Percentiles rank a stretch among this genome's conserved stretches.
These are phyloP conservation scores for Paxillus ammoniavirescens DNA, from an alignment of 768 basidiomycete genomes.

Conservation along the genomic window DNA sequence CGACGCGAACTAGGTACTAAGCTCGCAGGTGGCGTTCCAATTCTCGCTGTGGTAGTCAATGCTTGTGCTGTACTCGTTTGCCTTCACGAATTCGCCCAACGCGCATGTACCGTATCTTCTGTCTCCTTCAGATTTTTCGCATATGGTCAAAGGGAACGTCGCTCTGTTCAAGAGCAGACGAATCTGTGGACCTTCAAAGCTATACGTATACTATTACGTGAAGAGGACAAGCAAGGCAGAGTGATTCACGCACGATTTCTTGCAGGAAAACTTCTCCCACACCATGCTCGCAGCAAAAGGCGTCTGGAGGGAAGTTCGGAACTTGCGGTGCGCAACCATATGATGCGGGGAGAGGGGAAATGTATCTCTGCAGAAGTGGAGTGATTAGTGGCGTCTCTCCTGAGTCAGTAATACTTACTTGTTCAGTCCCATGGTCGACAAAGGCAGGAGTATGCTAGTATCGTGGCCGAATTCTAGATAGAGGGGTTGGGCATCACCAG, in stretches of 20 bases:
- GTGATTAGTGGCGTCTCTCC: not conserved
- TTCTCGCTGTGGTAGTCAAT: slow-evolving; percentile 30
- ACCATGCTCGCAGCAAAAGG: slow-evolving; percentile 45
- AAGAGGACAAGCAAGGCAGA: not conserved
- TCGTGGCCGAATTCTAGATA: slow-evolving; percentile 46
- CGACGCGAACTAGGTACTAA: not conserved
- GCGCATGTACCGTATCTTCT: slow-evolving; percentile 37
- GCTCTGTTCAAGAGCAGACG: slow-evolving; percentile 42
- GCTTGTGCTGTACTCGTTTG: slow-evolving; percentile 25
- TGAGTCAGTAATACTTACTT: slow-evolving; percentile 23
- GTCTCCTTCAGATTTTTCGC: slow-evolving; percentile 30
- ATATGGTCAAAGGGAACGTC: slow-evolving; percentile 38
- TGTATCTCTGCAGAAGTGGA: slow-evolving; percentile 27
- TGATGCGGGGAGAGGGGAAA: slow-evolving; percentile 27
- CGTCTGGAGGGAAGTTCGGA: slow-evolving; percentile 38
- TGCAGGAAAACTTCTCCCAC: slow-evolving; percentile 42
- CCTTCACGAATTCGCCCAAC: slow-evolving; percentile 32
- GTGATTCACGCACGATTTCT: slow-evolving; percentile 25
- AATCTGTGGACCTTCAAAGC: slow-evolving; percentile 36
- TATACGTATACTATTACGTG: slow-evolving; percentile 5
- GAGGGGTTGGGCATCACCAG: slow-evolving; percentile 30
- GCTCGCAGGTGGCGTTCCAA: slow-evolving; percentile 39
- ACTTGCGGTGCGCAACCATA: slow-evolving; percentile 32
- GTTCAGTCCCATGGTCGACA: slow-evolving; percentile 38
- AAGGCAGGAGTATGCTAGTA: slow-evolving; percentile 37